phyloP scores from a whole-genome alignment of 192 early-diverging fungal genomes.

The Entomortierella chlamydospora region DNA sequence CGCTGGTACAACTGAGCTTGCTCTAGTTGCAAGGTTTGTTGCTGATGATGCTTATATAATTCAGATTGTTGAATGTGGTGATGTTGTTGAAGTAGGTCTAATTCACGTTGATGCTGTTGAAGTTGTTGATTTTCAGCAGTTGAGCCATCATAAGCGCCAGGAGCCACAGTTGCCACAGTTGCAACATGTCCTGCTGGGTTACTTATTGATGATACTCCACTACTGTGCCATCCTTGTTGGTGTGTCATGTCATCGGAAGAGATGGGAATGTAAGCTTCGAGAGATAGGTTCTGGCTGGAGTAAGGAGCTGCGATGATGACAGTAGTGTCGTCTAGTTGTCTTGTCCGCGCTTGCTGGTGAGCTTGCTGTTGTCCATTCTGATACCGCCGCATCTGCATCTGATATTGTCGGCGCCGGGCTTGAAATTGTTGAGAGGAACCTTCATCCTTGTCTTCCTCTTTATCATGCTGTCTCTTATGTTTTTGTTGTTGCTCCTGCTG shows the following conservation, averaged over 20 bases:
- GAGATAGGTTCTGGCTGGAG: not conserved
- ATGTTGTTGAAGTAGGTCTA: conserved; percentile 33
- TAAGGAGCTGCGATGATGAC: not conserved
- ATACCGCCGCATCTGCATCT: conserved; percentile 12
- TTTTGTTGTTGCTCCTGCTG: conserved; percentile 7
- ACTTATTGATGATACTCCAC: conserved; percentile 1
- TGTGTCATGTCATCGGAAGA: not conserved
- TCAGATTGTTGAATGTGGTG: conserved; percentile 36
- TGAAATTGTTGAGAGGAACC: not conserved
- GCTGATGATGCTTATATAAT: conserved; percentile 36
- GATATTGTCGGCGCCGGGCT: conserved; percentile 14
- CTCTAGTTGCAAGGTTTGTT: conserved; percentile 36
- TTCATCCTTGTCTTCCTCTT: too few relatives aligned
- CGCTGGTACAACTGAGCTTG: conserved; percentile 35
- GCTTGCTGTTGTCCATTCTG: conserved; percentile 23
- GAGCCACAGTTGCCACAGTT: not conserved
- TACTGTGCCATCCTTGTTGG: not conserved
- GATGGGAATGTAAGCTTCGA: not conserved
- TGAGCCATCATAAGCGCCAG: not conserved
- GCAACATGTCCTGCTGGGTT: not conserved
- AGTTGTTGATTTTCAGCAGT: conserved; percentile 10
- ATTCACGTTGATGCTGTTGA: conserved; percentile 24
- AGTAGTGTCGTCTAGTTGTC: not conserved
- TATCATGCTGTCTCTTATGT: too few relatives aligned
- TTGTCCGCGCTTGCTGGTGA: conserved; percentile 7